Conservation (phyloP, 2,329 filamentous ascomycete species). For the Stromatinia cepivora region DNA sequence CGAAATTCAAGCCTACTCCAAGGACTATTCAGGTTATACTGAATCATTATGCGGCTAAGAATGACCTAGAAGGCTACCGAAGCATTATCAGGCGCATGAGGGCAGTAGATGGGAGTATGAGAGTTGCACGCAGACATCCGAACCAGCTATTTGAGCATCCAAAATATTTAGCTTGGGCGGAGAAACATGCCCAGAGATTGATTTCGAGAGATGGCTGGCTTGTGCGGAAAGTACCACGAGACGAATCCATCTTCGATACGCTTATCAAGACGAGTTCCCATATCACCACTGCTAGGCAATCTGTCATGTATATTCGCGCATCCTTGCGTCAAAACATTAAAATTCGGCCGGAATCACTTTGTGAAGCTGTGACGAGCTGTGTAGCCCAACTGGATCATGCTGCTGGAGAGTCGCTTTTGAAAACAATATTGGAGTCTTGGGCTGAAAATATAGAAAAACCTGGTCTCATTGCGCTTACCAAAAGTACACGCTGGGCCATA, state of each 20-base stretch:
- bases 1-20: slow-evolving; percentile 33
- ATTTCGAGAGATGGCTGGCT: slow-evolving; percentile 29
- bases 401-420: slow-evolving; percentile 33
- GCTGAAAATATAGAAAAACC: slow-evolving; percentile 17
- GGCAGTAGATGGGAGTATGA: slow-evolving; percentile 28
- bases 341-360: slow-evolving; percentile 31
- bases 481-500: slow-evolving; percentile 28
- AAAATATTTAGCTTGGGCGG: slow-evolving; percentile 33
- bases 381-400: slow-evolving; percentile 32
- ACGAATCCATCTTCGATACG: slow-evolving; percentile 35
- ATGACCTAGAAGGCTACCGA: slow-evolving; percentile 34
- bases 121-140: slow-evolving; percentile 12
- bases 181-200: slow-evolving; percentile 27
- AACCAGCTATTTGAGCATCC: slow-evolving; percentile 13
- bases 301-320: slow-evolving; percentile 33
- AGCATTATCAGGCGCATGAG: slow-evolving; percentile 37
- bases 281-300: slow-evolving; percentile 29
- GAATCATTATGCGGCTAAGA: slow-evolving; percentile 36
- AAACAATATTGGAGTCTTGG: slow-evolving; percentile 32
- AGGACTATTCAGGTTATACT: slow-evolving; percentile 36
- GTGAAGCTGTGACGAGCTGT: slow-evolving; percentile 30
- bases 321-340: slow-evolving; percentile 36
- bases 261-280: slow-evolving; percentile 36
- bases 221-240: slow-evolving; percentile 33
- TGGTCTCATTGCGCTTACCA: slow-evolving; percentile 24